Base-by-base conservation (phyloP, 306 rosid genomes). In the Luffa aegyptiaca region DNA sequence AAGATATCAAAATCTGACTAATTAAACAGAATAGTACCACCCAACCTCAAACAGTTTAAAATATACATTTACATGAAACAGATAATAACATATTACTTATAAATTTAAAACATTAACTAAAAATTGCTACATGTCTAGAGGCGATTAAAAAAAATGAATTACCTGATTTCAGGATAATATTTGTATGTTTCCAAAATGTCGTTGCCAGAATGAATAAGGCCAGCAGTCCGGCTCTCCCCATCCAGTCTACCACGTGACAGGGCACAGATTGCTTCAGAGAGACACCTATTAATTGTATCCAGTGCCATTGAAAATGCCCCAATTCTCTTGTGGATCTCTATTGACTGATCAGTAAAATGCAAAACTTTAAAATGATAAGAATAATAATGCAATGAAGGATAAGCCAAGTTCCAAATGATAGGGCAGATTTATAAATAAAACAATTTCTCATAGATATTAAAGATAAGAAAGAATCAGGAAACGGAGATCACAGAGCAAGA, bases 231-330 rank as follows among this genome's bases (percentile, higher is more conserved):
- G 82, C 97, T 95, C 82, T 95, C 99, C 5, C 97, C 99, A 82
- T 95, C 99, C 83, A 87, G 83, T 86, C 94, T 91, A 82, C 99
- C 99, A 76, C 93, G 97, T 86, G 94, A 90, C 72, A 95, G 84
- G 69, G 97, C 86, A 75, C 97, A 93, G 77, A 95, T 86, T 77
- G 99, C 97, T 86, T 95, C 98, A 35, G 99, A 91, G 73, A 95
- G 92, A 86, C 97, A 95, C 89, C 88, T 95, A 78, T 93, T 95
- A 86, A 91, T 93, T 62, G 97, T 93, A 84, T 95, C 94, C 85
- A 95, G 80, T 13, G 99, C 99, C 91, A 86, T 84, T 69, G 99
- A 95, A 84, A 95, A 93, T 78, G 98, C 97, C 39, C 96, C 96
- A 57, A 95, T 90, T 81, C 99, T 92, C 89, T 90, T 95, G 88